Conservation (phyloP, 2,329 filamentous ascomycete genomes). For the Trichoderma breve region DNA sequence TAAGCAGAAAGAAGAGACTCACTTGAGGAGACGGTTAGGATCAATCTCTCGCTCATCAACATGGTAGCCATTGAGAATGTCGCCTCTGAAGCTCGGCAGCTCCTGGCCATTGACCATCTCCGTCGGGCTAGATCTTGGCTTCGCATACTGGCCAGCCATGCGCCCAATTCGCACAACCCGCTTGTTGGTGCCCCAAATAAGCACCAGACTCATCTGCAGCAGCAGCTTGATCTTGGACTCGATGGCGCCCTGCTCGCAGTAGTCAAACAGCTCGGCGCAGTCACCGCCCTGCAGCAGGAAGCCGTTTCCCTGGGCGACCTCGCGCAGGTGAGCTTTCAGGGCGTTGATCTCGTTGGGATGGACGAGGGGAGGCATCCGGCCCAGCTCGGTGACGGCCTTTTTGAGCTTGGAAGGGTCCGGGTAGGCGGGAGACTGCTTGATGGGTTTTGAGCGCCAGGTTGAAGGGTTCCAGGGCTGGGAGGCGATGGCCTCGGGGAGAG, state of each 20-base stretch:
- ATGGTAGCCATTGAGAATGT: slow-evolving; percentile 89
- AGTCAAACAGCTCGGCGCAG: slow-evolving; percentile 96
- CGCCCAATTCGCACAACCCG: slow-evolving; percentile 91
- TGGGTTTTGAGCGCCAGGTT: slow-evolving; percentile 75
- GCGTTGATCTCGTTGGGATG: slow-evolving; percentile 77
- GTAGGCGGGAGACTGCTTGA: slow-evolving; percentile 74
- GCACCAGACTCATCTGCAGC: slow-evolving; percentile 92
- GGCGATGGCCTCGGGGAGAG: not conserved
- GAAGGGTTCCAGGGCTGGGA: slow-evolving; percentile 52
- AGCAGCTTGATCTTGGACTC: slow-evolving; percentile 96
- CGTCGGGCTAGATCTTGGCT: slow-evolving; percentile 84
- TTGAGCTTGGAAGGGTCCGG: slow-evolving; percentile 59
- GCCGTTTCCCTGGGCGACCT: slow-evolving; percentile 86
- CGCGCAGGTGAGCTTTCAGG: slow-evolving; percentile 73
- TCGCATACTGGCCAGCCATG: slow-evolving; percentile 97
- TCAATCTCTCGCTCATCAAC: slow-evolving; percentile 75
- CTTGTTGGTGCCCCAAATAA: slow-evolving; percentile 81
- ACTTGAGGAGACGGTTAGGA: slow-evolving; percentile 75
- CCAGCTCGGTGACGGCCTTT: slow-evolving; percentile 62
- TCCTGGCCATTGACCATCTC: slow-evolving; percentile 77
- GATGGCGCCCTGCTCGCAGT: slow-evolving; percentile 85
- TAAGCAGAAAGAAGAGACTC: slow-evolving; percentile 26
- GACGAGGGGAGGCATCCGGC: slow-evolving; percentile 71
- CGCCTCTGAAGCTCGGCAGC: slow-evolving; percentile 87
- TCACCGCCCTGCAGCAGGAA: slow-evolving; percentile 96